phyloP scores from a whole-genome alignment of 1,284 basidiomycete species.

The Veloboletus limbatus region DNA sequence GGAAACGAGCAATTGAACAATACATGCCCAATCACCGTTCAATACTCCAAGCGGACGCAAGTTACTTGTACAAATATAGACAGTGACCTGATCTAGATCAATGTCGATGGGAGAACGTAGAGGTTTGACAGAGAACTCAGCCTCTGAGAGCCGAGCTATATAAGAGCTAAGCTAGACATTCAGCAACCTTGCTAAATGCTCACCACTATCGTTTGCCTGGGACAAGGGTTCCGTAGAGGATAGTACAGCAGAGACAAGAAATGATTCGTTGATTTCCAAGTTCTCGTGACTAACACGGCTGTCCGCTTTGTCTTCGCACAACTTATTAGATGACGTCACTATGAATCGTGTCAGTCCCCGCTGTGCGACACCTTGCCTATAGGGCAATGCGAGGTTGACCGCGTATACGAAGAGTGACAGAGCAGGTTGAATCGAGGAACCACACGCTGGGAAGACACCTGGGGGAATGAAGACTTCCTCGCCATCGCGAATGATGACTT shows the following conservation, averaged over 20 bases:
- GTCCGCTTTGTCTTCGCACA: constrained; percentile 2
- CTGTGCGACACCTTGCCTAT: constrained; percentile 64
- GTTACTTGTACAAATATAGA: constrained; percentile 60
- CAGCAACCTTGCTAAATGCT: not conserved
- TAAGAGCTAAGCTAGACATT: constrained; percentile 7
- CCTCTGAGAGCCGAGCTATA: constrained; percentile 4
- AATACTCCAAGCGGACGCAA: constrained; percentile 75
- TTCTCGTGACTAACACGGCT: constrained; percentile 36
- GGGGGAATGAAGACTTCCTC: constrained; percentile 37
- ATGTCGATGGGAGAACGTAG: constrained; percentile 35
- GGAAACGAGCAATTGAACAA: constrained; percentile 2
- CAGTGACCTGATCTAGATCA: constrained; percentile 45
- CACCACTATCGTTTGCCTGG: constrained; percentile 17
- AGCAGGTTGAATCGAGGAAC: constrained; percentile 8
- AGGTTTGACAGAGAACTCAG: constrained; percentile 29
- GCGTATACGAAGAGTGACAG: constrained; percentile 35
- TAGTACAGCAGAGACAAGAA: constrained; percentile 46
- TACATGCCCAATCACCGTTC: constrained; percentile 84
- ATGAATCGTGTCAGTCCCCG: constrained; percentile 57
- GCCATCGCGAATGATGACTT: constrained; percentile 49
- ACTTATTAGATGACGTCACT: constrained; percentile 40
- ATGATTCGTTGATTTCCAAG: constrained; percentile 70
- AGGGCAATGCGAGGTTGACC: constrained; percentile 62
- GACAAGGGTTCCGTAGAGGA: constrained; percentile 15
- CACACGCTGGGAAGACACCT: constrained; percentile 20